Base-by-base conservation (phyloP, 768 basidiomycete species). In the Auriscalpium microsporum region DNA sequence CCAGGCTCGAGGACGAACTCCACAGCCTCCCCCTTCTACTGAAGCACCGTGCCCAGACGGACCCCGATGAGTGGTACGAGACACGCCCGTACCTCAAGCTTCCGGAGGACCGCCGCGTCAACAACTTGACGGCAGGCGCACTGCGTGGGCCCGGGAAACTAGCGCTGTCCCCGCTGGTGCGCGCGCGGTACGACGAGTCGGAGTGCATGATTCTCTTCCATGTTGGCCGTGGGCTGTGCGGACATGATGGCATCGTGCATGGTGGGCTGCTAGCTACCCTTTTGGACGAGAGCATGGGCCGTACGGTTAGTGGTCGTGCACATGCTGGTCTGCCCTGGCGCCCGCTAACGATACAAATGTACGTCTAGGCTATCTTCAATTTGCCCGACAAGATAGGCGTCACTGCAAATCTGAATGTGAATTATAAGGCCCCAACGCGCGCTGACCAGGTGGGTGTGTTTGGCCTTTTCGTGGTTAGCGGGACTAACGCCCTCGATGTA, bases 161-260 rank as follows among this genome's bases (percentile, higher is more conserved):
- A 2, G 90, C 93, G 0, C 67, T 95, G 54, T 75, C 78, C 17
- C 93, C 94, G 3, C 65, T 98, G 3, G 80, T 91, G 10, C 79
- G 94, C 19, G 80, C 81, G 16, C 80, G 75, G 63, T 75, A 72
- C 54, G 92, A 96, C 70, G 90, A 93, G 66, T 76, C 75, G 10
- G 90, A 92, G 70, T 80, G 80, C 10, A 65, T 83, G 28, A 74
- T 82, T 6, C 73, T 96, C 56, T 54, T 94, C 1, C 95, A 97
- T 63, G 74, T 96, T 2, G 95, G 95, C 1, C 72, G 88, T 44
- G 88, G 85, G 2, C 58, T 98, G 51, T 98, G 95, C 65, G 94
- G 90, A 4, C 87, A 95, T 59, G 93, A 95, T 69, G 95, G 95
- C 0, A 93, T 99, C 58, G 73, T 97, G 3, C 95, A 99, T 63